Conservation (phyloP, 176 grass and related monocot species). For the Alopecurus myosuroides region DNA sequence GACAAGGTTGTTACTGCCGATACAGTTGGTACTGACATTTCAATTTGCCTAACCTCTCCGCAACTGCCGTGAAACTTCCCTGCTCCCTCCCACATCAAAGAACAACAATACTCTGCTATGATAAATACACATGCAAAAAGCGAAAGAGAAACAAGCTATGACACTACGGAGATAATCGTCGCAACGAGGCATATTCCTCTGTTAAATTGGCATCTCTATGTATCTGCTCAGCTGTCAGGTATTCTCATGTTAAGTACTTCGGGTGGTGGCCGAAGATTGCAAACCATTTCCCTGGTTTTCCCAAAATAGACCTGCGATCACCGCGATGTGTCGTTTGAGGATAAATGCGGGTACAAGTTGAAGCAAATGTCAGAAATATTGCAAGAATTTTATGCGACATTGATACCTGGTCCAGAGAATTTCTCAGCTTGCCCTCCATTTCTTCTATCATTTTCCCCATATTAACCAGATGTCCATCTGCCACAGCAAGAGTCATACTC, state of each 20-base stretch:
- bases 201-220: constrained; percentile 23
- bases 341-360: not conserved
- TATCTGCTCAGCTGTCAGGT: constrained; percentile 55
- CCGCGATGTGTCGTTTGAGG: not conserved
- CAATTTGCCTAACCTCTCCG: not conserved
- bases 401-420: constrained; percentile 86
- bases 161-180: not conserved
- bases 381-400: not conserved
- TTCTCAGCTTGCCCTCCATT: constrained; percentile 97
- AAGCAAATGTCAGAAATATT: not conserved
- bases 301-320: constrained; percentile 85
- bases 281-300: constrained; percentile 96
- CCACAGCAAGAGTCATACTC: constrained; percentile 70
- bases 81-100: not conserved
- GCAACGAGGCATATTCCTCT: not conserved
- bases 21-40: not conserved
- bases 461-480: constrained; percentile 91
- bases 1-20: not conserved
- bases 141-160: not conserved
- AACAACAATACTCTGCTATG: constrained; percentile 15
- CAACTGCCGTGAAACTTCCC: not conserved
- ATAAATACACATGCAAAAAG: constrained; percentile 16
- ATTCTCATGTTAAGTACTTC: constrained; percentile 71
- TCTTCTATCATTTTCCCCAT: constrained; percentile 99
- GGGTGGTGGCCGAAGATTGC: constrained; percentile 67